Percentiles rank a stretch among this genome's conserved stretches.
Evolutionary conservation across 148 eudicot species (phyloP).

Genomic region (Spergularia marina): DNA sequence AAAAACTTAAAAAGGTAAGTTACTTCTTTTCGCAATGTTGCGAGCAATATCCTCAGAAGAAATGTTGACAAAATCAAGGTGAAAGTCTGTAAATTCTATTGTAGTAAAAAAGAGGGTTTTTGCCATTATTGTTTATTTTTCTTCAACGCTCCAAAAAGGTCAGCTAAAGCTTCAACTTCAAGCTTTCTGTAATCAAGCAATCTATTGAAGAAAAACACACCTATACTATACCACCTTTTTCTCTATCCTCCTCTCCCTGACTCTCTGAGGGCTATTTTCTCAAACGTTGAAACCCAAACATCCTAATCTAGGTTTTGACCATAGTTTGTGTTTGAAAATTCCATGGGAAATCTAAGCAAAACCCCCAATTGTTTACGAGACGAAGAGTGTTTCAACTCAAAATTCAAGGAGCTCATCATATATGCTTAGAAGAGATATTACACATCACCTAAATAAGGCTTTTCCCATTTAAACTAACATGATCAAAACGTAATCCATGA

Average conservation of each 20-base stretch:
- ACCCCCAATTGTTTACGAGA: too few relatives aligned
- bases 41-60: slow-evolving; percentile 86
- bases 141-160: slow-evolving; percentile 56
- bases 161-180: slow-evolving; percentile 81
- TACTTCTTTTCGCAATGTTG: slow-evolving; percentile 71
- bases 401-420: too few relatives aligned
- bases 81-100: slow-evolving; percentile 75
- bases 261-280: too few relatives aligned
- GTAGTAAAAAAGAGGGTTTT: slow-evolving; percentile 25
- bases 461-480: too few relatives aligned
- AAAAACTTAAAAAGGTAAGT: slow-evolving; percentile 6
- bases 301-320: too few relatives aligned
- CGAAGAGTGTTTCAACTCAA: too few relatives aligned
- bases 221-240: slow-evolving; percentile 80
- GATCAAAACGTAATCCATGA: too few relatives aligned
- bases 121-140: slow-evolving; percentile 6
- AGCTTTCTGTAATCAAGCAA: slow-evolving; percentile 81
- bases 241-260: not conserved
- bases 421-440: too few relatives aligned
- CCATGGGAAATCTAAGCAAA: too few relatives aligned
- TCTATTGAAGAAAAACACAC: slow-evolving; percentile 86
- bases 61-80: slow-evolving; percentile 72
- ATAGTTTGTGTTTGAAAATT: too few relatives aligned
- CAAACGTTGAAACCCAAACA: too few relatives aligned
- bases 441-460: too few relatives aligned